These are phyloP conservation scores for Botrytis elliptica DNA, from an alignment of 2,329 filamentous ascomycete genomes.

Conservation along the genomic window DNA sequence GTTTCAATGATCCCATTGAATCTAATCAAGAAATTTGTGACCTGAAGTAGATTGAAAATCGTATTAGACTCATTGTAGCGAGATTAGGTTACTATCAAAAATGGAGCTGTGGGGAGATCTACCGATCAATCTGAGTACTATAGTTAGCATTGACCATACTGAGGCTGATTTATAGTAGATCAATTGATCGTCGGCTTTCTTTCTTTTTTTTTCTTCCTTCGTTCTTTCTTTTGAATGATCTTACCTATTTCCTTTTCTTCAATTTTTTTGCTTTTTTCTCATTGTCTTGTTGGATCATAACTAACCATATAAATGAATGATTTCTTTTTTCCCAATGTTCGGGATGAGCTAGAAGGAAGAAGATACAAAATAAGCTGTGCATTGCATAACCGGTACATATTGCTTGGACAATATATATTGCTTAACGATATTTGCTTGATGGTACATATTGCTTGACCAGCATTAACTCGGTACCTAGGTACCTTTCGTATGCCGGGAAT, in stretches of 20 bases:
- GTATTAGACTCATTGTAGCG: conserved; percentile 10
- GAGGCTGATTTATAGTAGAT: neutral
- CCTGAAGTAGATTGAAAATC: conserved; percentile 10
- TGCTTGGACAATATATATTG: conserved; percentile 4
- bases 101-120: conserved; percentile 14
- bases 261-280: neutral
- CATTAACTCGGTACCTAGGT: neutral
- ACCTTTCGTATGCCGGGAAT: conserved; percentile 12
- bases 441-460: conserved; percentile 12
- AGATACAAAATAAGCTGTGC: conserved; percentile 2
- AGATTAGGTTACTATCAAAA: conserved; percentile 20
- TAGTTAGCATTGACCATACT: neutral
- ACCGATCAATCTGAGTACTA: neutral
- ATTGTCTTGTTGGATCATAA: neutral
- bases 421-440: neutral
- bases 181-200: neutral
- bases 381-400: conserved; percentile 17
- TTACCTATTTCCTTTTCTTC: neutral
- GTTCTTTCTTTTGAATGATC: neutral
- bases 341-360: neutral
- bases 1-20: neutral
- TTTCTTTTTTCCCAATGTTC: neutral
- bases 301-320: neutral
- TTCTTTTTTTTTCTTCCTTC: neutral
- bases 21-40: conserved; percentile 18